Base-by-base conservation (phyloP, 768 basidiomycete genomes). In the Hygrophoropsis aurantiaca region DNA sequence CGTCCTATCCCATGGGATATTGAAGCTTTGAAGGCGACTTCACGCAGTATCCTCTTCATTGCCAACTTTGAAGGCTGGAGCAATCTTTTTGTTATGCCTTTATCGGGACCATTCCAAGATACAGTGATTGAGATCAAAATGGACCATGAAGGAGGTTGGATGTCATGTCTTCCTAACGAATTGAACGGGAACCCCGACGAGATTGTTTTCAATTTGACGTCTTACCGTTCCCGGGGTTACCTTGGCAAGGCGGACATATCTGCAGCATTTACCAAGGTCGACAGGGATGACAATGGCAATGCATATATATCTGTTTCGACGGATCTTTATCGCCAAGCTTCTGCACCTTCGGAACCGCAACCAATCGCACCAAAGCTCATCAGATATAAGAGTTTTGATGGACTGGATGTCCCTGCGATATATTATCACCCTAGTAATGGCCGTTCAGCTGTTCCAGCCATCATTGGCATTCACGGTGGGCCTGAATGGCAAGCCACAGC, bases 41-140 rank as follows among this genome's bases (percentile, higher is more conserved):
- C 58, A 1, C 49, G 55, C 9, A 63, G 55, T 40, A 52, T 70
- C 9, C 58, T 69, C 48, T 70, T 74, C 27, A 48, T 41, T 1
- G 70, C 69, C 7, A 74, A 74, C 40, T 61, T 69, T 24, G 71
- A 72, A 19, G 73, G 73, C 4, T 74, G 67, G 62, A 57, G 46
- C 36, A 56, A 50, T 23, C 42, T 67, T 35, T 61, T 62, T 53
- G 51, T 58, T 6, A 55, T 59, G 59, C 67, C 64, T 7, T 54
- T 71, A 34, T 56, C 23, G 3, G 71, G 67, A 25, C 50, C 52
- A 6, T 49, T 60, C 24, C 57, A 55, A 41, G 56, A 62, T 23
- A 52, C 52, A 4, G 60, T 73, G 25, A 44, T 70, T 18, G 67
- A 70, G 50, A 50, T 70, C 24, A 60, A 60, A 40, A 55, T 58